These are phyloP conservation scores for Thymus quinquecostatus DNA, from an alignment of 257 asterid genomes.

Conservation along the genomic window DNA sequence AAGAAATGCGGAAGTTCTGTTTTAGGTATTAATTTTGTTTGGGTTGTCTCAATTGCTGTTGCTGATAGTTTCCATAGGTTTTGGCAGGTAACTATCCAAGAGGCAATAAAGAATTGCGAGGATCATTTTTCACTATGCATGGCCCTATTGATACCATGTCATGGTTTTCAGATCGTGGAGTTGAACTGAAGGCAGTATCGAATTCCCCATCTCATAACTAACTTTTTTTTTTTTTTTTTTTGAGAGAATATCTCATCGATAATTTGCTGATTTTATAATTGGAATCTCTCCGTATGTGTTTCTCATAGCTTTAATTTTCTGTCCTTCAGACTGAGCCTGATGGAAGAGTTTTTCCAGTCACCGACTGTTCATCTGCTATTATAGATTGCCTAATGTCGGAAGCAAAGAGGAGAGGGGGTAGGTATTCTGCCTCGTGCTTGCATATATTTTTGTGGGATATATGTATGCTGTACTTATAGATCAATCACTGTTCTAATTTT, in stretches of 20 bases:
- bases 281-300: conserved; percentile 1
- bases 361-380: conserved; percentile 78
- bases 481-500: neutral
- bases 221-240: conserved; percentile 1
- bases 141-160: conserved; percentile 90
- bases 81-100: conserved; percentile 90
- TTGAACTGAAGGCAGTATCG: conserved; percentile 66
- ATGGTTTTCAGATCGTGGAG: conserved; percentile 88
- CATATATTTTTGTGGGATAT: too few species aligned
- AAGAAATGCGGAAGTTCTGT: conserved; percentile 4
- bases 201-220: conserved; percentile 17
- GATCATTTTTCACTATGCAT: conserved; percentile 81
- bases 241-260: too few species aligned
- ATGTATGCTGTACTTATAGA: conserved; percentile 7
- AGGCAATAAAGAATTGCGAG: conserved; percentile 90
- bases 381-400: conserved; percentile 86
- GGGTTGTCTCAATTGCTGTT: conserved; percentile 14
- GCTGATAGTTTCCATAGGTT: conserved; percentile 45
- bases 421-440: conserved; percentile 21
- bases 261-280: neutral
- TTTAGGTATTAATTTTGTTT: conserved; percentile 18
- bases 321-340: conserved; percentile 74
- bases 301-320: conserved; percentile 31
- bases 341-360: conserved; percentile 94
- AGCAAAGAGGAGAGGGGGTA: conserved; percentile 84